phyloP scores from a whole-genome alignment of 805 yeast genomes.

The Pichia californica region DNA sequence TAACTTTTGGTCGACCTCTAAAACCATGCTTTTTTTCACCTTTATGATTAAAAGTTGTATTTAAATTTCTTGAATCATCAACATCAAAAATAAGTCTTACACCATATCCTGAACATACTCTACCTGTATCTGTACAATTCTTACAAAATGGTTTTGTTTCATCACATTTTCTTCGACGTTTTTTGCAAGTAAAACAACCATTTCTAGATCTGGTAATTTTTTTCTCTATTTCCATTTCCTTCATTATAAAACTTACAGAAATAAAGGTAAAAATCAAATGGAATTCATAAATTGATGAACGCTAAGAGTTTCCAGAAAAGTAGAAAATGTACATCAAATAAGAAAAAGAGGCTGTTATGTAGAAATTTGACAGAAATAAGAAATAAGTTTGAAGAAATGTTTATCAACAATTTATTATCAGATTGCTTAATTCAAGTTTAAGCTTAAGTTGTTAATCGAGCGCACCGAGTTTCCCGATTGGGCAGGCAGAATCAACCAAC shows the following conservation, averaged over 20 bases:
- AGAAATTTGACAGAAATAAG: no score
- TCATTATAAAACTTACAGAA: conserved; percentile 14
- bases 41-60: conserved; percentile 17
- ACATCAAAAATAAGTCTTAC: conserved; percentile 43
- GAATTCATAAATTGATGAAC: no score
- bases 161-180: conserved; percentile 49
- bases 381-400: no score
- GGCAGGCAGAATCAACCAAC: neutral
- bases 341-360: neutral
- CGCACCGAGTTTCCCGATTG: neutral
- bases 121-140: conserved; percentile 39
- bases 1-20: conserved; percentile 37
- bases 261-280: neutral
- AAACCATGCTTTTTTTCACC: conserved; percentile 37
- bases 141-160: conserved; percentile 46
- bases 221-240: conserved; percentile 18
- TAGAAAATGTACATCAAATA: neutral
- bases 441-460: no score
- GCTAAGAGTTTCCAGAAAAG: no score
- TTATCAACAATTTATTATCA: no score
- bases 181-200: conserved; percentile 55
- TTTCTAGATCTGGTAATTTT: conserved; percentile 42
- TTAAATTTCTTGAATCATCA: conserved; percentile 36
- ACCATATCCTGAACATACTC: conserved; percentile 46
- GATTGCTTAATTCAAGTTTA: no score